A percentile compares a stretch with the other conserved stretches of the same genome.
phyloP scores from a whole-genome alignment of 1,284 basidiomycete species.

The Agaricales sp. region DNA sequence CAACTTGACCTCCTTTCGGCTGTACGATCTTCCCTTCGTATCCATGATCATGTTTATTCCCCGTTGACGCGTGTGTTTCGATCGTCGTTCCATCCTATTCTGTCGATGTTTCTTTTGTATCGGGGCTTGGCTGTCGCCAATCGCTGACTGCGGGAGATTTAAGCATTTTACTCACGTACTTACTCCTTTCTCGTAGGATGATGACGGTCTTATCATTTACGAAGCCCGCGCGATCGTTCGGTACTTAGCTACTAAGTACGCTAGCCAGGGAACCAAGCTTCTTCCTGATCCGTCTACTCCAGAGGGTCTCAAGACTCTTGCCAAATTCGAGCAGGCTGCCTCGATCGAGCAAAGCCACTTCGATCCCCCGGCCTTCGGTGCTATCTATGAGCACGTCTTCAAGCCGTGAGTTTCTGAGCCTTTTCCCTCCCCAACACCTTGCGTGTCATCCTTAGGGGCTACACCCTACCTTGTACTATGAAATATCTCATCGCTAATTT shows the following conservation, averaged over 20 bases:
- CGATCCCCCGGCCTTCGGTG: conserved; percentile 24
- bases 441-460: too few species aligned
- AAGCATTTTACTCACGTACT: too few species aligned
- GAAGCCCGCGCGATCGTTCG: conserved; percentile 36
- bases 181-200: neutral
- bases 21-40: neutral
- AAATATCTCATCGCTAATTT: neutral
- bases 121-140: neutral
- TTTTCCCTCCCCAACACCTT: too few species aligned
- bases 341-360: conserved; percentile 41
- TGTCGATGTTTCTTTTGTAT: neutral
- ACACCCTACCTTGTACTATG: too few species aligned
- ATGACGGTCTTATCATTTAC: conserved; percentile 20
- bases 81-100: neutral
- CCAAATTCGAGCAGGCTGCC: conserved; percentile 42
- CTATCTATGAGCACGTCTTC: conserved; percentile 36
- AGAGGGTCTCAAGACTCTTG: conserved; percentile 19
- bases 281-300: conserved; percentile 15
- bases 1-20: neutral
- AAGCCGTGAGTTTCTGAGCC: conserved; percentile 24
- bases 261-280: conserved; percentile 19
- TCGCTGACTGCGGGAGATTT: neutral
- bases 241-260: conserved; percentile 29
- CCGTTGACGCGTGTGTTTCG: neutral
- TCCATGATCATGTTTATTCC: neutral